Evolutionary conservation across 2,329 filamentous ascomycete genomes (phyloP), one percentile per base, ranked within the genome.

Genomic region (Claviceps africana): DNA sequence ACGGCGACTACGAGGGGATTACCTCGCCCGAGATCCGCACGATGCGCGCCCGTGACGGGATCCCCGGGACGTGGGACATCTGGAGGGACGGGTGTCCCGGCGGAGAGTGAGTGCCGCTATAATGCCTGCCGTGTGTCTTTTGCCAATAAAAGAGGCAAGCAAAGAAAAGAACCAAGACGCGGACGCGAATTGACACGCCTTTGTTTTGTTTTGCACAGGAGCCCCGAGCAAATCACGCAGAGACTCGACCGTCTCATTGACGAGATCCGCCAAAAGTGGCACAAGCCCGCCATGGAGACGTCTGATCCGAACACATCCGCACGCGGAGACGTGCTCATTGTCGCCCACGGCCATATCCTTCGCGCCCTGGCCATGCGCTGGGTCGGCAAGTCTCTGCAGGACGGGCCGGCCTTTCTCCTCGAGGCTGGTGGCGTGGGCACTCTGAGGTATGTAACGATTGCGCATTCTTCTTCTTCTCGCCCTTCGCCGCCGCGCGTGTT

Each of bases 271-370:
- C 68, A 75, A 25, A 79, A 75, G 57, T 84, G 76, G 67, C 86
- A 89, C 58, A 66, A 66, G 3, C 76, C 76, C 0, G 76, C 74
- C 48, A 83, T 91, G 57, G 77, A 76, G 9, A 74, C 77, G 65
- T 68, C 47, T 31, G 68, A 67, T 19, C 22, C 5, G 54, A 64
- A 70, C 8, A 55, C 57, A 8, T 60, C 55, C 21, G 55, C 58
- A 8, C 60, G 55, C 22, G 68, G 67, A 8, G 69, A 71, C 64
- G 56, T 72, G 62, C 10, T 78, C 25, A 74, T 95, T 48, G 88
- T 96, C 6, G 90, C 88, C 22, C 90, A 96, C 64, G 90, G 90
- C 0, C 90, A 95, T 69, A 91, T 95, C 53, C 71, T 96, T 51
- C 76, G 90, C 17, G 87, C 88, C 0, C 88, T 96, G 65, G 89